Evolutionary conservation across 352 stramenopile species (phyloP).

Genomic region (Globisporangium ultimum): DNA sequence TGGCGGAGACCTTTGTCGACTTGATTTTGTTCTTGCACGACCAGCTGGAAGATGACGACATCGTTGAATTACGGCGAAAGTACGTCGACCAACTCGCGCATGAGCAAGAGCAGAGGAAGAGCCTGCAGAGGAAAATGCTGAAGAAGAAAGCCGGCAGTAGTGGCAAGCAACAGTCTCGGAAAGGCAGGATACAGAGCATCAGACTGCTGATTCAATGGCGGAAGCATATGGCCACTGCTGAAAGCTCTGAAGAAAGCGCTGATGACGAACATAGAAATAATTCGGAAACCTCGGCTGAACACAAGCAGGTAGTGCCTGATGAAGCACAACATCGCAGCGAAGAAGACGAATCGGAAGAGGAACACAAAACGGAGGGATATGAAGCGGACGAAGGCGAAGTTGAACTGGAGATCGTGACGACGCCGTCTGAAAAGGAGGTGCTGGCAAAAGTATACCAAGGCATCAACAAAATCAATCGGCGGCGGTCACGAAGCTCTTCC

Average conservation of each 20-base stretch:
- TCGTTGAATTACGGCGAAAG: conserved; percentile 44
- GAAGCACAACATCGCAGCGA: conserved; percentile 9
- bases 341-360: conserved; percentile 11
- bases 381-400: conserved; percentile 29
- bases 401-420: conserved; percentile 62
- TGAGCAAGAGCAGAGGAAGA: conserved; percentile 58
- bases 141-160: conserved; percentile 27
- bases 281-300: conserved; percentile 15
- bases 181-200: conserved; percentile 54
- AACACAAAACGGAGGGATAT: conserved; percentile 19
- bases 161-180: conserved; percentile 25
- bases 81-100: conserved; percentile 58
- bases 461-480: conserved; percentile 70
- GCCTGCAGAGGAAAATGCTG: conserved; percentile 39
- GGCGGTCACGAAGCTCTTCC: conserved; percentile 63
- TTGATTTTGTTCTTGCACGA: conserved; percentile 72
- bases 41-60: conserved; percentile 51
- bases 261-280: conserved; percentile 11
- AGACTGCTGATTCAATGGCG: conserved; percentile 74
- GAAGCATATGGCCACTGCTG: conserved; percentile 27
- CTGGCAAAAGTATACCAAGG: conserved; percentile 62
- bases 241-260: conserved; percentile 12
- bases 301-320: conserved; percentile 4
- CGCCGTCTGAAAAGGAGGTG: conserved; percentile 68
- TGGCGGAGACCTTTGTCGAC: conserved; percentile 71